Conservation (phyloP, 2,329 filamentous ascomycete species). For the Zasmidium cellare region DNA sequence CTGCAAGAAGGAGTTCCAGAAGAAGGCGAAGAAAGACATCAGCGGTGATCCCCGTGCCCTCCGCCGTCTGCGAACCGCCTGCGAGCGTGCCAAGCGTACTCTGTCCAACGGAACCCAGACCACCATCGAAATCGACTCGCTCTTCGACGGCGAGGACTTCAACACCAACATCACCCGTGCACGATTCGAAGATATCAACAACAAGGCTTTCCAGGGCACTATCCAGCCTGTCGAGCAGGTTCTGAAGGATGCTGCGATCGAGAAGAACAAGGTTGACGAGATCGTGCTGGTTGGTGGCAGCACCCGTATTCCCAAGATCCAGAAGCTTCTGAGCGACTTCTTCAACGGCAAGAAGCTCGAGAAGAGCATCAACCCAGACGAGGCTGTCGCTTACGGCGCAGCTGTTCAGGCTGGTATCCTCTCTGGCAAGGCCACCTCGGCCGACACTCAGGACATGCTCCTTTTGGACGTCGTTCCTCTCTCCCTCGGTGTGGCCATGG, state of each 20-base stretch:
- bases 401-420: conserved; percentile 98
- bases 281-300: conserved; percentile 98
- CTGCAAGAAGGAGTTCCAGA: conserved; percentile 92
- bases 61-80: conserved; percentile 92
- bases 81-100: conserved; percentile 99
- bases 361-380: conserved; percentile 99
- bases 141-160: conserved; percentile 98
- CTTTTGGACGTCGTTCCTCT: conserved; percentile 95
- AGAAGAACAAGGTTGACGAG: conserved; percentile 93
- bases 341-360: conserved; percentile 99
- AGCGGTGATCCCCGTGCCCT: conserved; percentile 86
- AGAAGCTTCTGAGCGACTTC: conserved; percentile 98
- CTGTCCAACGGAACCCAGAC: conserved; percentile 96
- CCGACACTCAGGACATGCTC: conserved; percentile 90
- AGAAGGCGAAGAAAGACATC: conserved; percentile 77
- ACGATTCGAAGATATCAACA: conserved; percentile 97
- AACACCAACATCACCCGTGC: conserved; percentile 96
- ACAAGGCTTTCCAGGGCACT: conserved; percentile 90
- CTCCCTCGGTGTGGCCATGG: conserved; percentile 98
- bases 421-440: conserved; percentile 94
- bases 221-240: conserved; percentile 95
- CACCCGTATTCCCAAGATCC: conserved; percentile 97
- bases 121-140: conserved; percentile 96
- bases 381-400: conserved; percentile 98
- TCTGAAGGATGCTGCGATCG: conserved; percentile 83